Base-by-base conservation (phyloP, 371 early-diverging fungal genomes). In the Mortierella sp. region DNA sequence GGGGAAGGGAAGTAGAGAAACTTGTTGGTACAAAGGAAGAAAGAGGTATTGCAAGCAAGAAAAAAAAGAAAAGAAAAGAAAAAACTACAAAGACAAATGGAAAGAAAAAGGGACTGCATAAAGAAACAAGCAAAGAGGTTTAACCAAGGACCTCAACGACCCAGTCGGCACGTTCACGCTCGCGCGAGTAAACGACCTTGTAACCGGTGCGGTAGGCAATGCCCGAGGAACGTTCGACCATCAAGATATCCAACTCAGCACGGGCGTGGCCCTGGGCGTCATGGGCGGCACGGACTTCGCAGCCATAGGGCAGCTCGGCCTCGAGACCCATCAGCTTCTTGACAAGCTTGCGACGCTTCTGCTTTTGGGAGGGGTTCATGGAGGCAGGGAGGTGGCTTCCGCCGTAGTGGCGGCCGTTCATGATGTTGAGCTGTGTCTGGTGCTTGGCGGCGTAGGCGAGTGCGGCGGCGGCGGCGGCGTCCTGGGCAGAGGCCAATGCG, bases 371-470 rank as follows among this genome's bases (percentile, higher is more conserved):
- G 0, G 81, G 77, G 61, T 69, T 61, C 77, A 79, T 75, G 26
- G 79, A 77, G 0, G 86, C 74, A 21, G 86, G 86, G 5, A 86
- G 75, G 40, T 86, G 86, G 82, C 86, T 86, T 31, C 86, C 86
- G 2, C 86, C 86, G 54, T 86, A 86, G 55, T 86, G 75, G 10
- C 86, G 86, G 9, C 84, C 80, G 40, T 80, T 83, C 31, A 74
- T 81, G 34, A 77, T 74, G 71, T 53, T 31, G 31, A 74, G 71
- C 51, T 69, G 78, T 28, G 46, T 69, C 55, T 69, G 73, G 34
- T 37, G 57, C 48, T 37, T 46, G 44, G 26, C 31, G 14, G 61
- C 61, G 21, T 61, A 61, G 16, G 61, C 61, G 14, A 61, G 61
- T 5, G 40, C 54, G 21, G 37, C 50, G 5, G 75, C 28, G 24